Percentiles rank a stretch among this genome's conserved stretches.
Conservation (phyloP, 2,329 filamentous ascomycete species). For the Fusarium sp. region DNA sequence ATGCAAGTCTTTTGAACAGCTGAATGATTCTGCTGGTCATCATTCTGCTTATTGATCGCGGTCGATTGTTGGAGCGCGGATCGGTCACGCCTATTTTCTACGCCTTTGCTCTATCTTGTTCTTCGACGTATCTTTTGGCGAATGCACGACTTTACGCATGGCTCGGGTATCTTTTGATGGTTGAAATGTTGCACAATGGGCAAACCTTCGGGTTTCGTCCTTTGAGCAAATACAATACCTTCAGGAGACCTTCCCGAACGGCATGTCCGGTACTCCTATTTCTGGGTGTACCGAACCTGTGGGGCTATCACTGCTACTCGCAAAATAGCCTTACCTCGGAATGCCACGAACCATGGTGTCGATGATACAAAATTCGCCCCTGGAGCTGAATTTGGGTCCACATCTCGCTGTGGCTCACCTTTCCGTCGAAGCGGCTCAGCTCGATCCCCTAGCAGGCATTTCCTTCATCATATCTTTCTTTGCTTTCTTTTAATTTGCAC, state of each 20-base stretch:
- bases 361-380: slow-evolving; percentile 25
- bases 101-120: slow-evolving; percentile 54
- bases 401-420: slow-evolving; percentile 4
- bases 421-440: slow-evolving; percentile 52
- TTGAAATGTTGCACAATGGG: slow-evolving; percentile 20
- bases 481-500: slow-evolving; percentile 30
- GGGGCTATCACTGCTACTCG: slow-evolving; percentile 26
- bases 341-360: slow-evolving; percentile 17
- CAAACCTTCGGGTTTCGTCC: slow-evolving; percentile 7
- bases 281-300: slow-evolving; percentile 40
- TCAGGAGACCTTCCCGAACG: slow-evolving; percentile 47
- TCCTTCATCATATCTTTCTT: slow-evolving; percentile 43
- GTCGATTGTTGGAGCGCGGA: slow-evolving; percentile 41
- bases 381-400: slow-evolving; percentile 20
- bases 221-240: slow-evolving; percentile 18
- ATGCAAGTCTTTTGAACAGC: slow-evolving; percentile 34
- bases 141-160: slow-evolving; percentile 50
- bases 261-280: slow-evolving; percentile 51
- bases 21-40: slow-evolving; percentile 31
- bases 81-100: slow-evolving; percentile 43
- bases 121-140: slow-evolving; percentile 50
- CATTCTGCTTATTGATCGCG: slow-evolving; percentile 38
- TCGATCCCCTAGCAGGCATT: slow-evolving; percentile 45
- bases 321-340: slow-evolving; percentile 14
- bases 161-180: slow-evolving; percentile 49